Base-by-base conservation (phyloP, 2,329 filamentous ascomycete species). In the Penicillium griseofulvum region DNA sequence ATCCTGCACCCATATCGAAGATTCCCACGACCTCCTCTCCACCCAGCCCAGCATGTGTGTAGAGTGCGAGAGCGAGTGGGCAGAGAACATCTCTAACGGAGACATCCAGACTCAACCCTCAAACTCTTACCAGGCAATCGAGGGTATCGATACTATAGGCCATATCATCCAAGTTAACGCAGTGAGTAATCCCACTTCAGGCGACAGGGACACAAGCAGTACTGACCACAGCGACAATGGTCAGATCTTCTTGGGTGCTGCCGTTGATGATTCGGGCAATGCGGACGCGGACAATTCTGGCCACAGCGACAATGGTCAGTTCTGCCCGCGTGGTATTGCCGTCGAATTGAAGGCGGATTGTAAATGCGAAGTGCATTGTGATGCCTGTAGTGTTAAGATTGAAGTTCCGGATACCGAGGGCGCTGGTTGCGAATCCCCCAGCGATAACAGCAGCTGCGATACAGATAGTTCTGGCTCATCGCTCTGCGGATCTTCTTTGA, bases 21-120 rank as follows among this genome's bases (percentile, higher is more conserved):
- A 26, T 33, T 48, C 38, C 19, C 60, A 67, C 31, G 47, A 67
- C 19, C 12, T 65, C 2, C 19, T 29, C 10, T 26, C 47, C 8
- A 24, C 26, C 1, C 22, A 43, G 10, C 51, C 49, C 8, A 47
- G 16, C 37, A 52, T 19, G 49, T 67, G 62, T 26, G 17, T 46
- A 4, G 52, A 62, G 34, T 65, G 62, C 14, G 56, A 60, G 36
- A 14, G 22, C 0, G 55, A 62, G 17, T 54, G 58, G 54, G 19
- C 24, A 0, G 26, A 19, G 6, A 56, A 33, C 12, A 2, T 56
- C 3, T 34, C 34, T 10, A 10, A 12, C 3, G 10, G 17, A 17
- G 12, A 24, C 24, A 12, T 12, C 16, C 29, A 47, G 14, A 17
- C 28, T 2, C 36, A 16, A 19, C 4, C 14, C 9, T 11, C 33